phyloP scores from a whole-genome alignment of 805 yeast genomes.

The Candida gorgasii region DNA sequence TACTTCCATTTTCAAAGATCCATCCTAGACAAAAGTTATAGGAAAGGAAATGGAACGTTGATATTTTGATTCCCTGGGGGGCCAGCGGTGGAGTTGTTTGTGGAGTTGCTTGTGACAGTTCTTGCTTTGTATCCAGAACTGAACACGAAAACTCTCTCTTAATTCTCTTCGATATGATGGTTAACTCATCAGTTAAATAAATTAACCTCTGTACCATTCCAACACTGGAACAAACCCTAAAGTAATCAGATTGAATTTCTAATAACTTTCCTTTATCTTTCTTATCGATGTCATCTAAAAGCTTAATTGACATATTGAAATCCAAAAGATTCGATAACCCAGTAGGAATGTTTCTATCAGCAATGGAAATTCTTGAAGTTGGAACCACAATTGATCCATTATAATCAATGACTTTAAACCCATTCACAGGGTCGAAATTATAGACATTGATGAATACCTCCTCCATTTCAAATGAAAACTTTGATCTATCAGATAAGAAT shows the following conservation, averaged over 20 bases:
- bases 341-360: constrained; percentile 38
- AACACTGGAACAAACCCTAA: constrained; percentile 60
- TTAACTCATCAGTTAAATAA: constrained; percentile 29
- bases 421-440: constrained; percentile 21
- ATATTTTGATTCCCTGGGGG: constrained; percentile 31
- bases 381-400: constrained; percentile 45
- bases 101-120: too few species aligned
- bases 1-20: constrained; percentile 55
- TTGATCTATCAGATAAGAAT: constrained; percentile 29
- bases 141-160: constrained; percentile 2
- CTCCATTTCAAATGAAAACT: constrained; percentile 38
- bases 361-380: constrained; percentile 39
- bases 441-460: constrained; percentile 23
- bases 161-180: constrained; percentile 8
- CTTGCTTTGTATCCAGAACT: too few species aligned
- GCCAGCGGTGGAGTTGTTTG: too few species aligned
- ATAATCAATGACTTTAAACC: constrained; percentile 10
- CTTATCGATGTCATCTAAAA: constrained; percentile 37
- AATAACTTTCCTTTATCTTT: constrained; percentile 42
- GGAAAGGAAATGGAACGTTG: constrained; percentile 58
- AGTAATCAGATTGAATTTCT: constrained; percentile 59
- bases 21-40: constrained; percentile 77
- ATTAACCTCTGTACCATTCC: constrained; percentile 43
- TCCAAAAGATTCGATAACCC: constrained; percentile 47
- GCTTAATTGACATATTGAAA: constrained; percentile 43